These are phyloP conservation scores for Phytophthora chlamydospora DNA, from an alignment of 352 stramenopile genomes.

Conservation along the genomic window DNA sequence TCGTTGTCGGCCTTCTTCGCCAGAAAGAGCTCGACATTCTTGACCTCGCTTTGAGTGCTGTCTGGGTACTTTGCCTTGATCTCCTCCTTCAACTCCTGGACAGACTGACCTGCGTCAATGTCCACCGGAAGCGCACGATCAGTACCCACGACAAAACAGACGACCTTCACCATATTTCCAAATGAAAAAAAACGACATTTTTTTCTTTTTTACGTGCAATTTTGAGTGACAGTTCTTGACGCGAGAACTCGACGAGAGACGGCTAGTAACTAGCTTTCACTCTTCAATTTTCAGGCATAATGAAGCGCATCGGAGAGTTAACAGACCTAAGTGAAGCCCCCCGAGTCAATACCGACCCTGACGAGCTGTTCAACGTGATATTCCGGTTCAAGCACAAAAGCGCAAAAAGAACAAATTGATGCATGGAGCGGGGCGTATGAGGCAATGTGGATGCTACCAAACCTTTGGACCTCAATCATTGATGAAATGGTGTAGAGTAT, in stretches of 20 bases:
- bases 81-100: slow-evolving; percentile 33
- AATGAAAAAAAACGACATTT: too few relatives aligned
- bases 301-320: too few relatives aligned
- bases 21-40: slow-evolving; percentile 38
- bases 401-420: slow-evolving; percentile 93
- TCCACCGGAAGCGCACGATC: slow-evolving; percentile 24
- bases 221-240: too few relatives aligned
- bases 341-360: neutral
- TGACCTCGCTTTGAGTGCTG: slow-evolving; percentile 13
- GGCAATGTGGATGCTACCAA: slow-evolving; percentile 77
- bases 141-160: slow-evolving; percentile 22
- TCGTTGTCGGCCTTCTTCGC: slow-evolving; percentile 12
- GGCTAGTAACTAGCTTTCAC: too few relatives aligned
- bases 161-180: slow-evolving; percentile 19
- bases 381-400: slow-evolving; percentile 1
- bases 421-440: slow-evolving; percentile 88
- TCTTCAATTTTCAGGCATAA: too few relatives aligned
- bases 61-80: slow-evolving; percentile 30
- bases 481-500: slow-evolving; percentile 69
- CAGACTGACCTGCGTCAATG: slow-evolving; percentile 19
- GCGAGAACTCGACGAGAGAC: too few relatives aligned
- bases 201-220: too few relatives aligned
- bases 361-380: neutral
- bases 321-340: too few relatives aligned
- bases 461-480: slow-evolving; percentile 72